These are phyloP conservation scores for Aspergillus alliaceus DNA, from an alignment of 2,329 filamentous ascomycete species.

Conservation along the genomic window DNA sequence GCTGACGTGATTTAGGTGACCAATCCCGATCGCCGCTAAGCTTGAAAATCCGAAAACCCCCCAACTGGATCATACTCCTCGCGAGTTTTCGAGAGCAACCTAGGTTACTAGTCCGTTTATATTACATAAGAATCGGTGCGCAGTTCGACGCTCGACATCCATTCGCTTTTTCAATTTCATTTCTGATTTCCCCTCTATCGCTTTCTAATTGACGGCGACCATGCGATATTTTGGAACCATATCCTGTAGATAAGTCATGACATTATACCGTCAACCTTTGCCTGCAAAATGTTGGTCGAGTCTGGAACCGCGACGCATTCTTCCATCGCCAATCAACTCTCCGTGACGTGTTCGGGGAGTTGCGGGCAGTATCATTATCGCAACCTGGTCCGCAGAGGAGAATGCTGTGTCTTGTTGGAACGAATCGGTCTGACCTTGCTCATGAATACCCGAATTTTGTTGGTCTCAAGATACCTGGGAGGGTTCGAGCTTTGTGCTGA, in stretches of 20 bases:
- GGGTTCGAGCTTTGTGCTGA: constrained; percentile 1
- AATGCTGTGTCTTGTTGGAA: neutral
- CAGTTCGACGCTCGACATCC: constrained; percentile 12
- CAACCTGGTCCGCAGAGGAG: neutral
- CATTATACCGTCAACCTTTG: constrained; percentile 1
- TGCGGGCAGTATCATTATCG: neutral
- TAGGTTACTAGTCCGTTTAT: constrained; percentile 1
- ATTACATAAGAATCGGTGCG: constrained; percentile 16
- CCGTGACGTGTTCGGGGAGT: neutral
- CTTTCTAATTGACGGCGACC: constrained; percentile 30
- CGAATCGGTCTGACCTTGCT: neutral
- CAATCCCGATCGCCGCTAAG: constrained; percentile 33
- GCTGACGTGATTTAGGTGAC: constrained; percentile 25
- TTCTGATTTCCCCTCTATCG: constrained; percentile 16
- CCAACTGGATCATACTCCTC: neutral
- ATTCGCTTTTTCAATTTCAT: constrained; percentile 8
- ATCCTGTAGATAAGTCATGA: constrained; percentile 14
- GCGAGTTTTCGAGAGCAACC: neutral
- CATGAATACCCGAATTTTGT: neutral
- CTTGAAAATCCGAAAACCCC: too few relatives aligned
- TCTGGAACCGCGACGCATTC: constrained; percentile 1
- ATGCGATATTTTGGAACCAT: constrained; percentile 24
- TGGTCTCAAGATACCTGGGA: neutral
- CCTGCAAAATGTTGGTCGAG: neutral
- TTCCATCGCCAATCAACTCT: neutral